Evolutionary conservation across 1,284 basidiomycete genomes (phyloP).

Genomic region (Cutaneotrichosporon arboriforme): DNA sequence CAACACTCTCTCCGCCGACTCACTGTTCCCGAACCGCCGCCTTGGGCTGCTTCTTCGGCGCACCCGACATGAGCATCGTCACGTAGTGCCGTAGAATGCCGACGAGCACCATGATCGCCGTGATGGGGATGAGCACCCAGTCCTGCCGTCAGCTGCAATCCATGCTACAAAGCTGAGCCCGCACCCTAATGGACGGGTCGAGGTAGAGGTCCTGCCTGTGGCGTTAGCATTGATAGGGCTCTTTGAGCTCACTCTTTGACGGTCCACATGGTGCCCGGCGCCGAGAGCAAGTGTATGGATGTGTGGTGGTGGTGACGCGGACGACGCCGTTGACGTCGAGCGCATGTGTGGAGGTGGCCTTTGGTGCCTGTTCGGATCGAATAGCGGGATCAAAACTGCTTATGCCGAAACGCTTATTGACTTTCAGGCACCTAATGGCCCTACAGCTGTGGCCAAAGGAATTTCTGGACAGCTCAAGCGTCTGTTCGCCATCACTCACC

Average conservation of each 20-base stretch:
- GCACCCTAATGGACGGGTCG: conserved; percentile 84
- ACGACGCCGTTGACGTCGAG: background rate
- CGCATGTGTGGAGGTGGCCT: background rate
- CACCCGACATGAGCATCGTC: conserved; percentile 73
- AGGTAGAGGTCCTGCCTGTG: conserved; percentile 60
- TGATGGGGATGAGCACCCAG: conserved; percentile 88
- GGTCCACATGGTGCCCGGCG: conserved; percentile 6
- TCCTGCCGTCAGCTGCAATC: conserved; percentile 35
- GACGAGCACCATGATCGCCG: conserved; percentile 93
- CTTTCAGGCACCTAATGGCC: background rate
- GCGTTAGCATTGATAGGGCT: conserved; percentile 1
- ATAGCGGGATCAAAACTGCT: background rate
- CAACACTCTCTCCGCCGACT: conserved; percentile 42
- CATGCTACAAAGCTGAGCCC: conserved; percentile 8
- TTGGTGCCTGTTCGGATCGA: background rate
- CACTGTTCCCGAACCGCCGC: conserved; percentile 89
- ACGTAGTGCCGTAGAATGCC: conserved; percentile 93
- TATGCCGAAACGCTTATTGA: background rate
- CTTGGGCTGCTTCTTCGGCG: conserved; percentile 73
- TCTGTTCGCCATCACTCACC: background rate
- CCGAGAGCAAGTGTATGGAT: too few relatives aligned
- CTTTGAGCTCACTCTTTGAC: conserved; percentile 11
- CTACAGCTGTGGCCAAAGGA: too few relatives aligned
- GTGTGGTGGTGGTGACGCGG: too few relatives aligned
- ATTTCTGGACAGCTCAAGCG: background rate